Percentiles rank a stretch among this genome's conserved stretches.
Evolutionary conservation across 73 alveolate species (phyloP).

Genomic region (Paramecium sonneborni): DNA sequence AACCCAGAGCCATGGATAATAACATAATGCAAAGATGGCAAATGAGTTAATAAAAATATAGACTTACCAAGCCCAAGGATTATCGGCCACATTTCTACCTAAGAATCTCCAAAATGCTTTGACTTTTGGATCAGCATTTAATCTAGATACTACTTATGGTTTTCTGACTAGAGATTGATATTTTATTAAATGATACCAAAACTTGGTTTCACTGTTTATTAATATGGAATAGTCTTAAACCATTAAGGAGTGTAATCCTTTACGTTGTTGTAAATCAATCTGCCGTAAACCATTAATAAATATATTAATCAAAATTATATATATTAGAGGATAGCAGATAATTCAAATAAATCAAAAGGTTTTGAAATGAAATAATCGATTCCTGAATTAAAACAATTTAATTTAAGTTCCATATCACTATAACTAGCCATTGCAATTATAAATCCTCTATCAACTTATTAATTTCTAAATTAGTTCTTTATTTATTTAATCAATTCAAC

Average conservation of each 20-base stretch:
- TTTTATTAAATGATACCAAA: conserved; percentile 53
- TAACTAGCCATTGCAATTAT: background rate
- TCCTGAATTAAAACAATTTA: background rate
- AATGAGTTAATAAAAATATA: conserved; percentile 35
- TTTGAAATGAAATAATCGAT: background rate
- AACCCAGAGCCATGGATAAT: conserved; percentile 54
- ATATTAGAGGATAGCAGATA: conserved; percentile 3
- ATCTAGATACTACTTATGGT: conserved; percentile 60
- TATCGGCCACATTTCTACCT: conserved; percentile 26
- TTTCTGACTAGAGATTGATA: conserved; percentile 28
- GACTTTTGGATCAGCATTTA: conserved; percentile 57
- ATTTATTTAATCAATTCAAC: background rate
- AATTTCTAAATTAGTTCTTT: background rate
- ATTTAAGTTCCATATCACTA: background rate
- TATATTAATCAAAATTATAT: background rate
- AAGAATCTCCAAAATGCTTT: conserved; percentile 61
- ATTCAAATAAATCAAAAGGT: conserved; percentile 33
- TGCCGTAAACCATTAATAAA: conserved; percentile 61
- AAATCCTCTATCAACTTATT: background rate
- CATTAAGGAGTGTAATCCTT: conserved; percentile 68
- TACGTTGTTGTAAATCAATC: conserved; percentile 49
- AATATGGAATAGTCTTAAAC: conserved; percentile 67
- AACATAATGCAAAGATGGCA: background rate
- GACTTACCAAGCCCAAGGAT: conserved; percentile 63
- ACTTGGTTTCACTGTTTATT: conserved; percentile 60